phyloP scores from a whole-genome alignment of 2,329 filamentous ascomycete species.

The Exophiala aquamarina region DNA sequence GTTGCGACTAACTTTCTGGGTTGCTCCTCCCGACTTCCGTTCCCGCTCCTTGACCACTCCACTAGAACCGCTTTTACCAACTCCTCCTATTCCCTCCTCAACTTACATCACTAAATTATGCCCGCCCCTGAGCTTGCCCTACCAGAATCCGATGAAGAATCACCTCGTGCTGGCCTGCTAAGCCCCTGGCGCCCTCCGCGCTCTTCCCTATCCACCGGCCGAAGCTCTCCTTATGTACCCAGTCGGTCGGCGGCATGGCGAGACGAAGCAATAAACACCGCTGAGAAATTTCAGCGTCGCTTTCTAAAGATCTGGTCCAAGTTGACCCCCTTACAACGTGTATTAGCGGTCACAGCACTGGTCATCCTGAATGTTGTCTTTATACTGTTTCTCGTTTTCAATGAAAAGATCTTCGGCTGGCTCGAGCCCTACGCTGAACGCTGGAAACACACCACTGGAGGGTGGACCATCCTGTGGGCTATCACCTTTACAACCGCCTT shows the following conservation, averaged over 20 bases:
- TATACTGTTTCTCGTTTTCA: constrained; percentile 74
- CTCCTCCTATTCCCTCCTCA: neutral
- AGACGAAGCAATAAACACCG: constrained; percentile 40
- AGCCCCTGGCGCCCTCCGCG: constrained; percentile 54
- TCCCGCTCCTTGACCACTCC: neutral
- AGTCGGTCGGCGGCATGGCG: constrained; percentile 34
- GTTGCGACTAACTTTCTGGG: too few species aligned
- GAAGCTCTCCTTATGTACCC: constrained; percentile 39
- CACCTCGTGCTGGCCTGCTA: constrained; percentile 34
- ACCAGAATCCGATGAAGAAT: constrained; percentile 28
- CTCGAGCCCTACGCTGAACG: constrained; percentile 70
- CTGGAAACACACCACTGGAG: constrained; percentile 72
- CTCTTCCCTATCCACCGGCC: constrained; percentile 34
- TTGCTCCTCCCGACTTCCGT: neutral
- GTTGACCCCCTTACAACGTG: constrained; percentile 58
- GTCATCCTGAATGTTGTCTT: constrained; percentile 55
- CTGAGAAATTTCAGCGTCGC: constrained; percentile 35
- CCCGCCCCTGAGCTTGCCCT: constrained; percentile 17
- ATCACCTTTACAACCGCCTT: constrained; percentile 76
- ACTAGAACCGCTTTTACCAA: neutral
- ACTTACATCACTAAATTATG: constrained; percentile 2
- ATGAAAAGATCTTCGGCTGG: constrained; percentile 73
- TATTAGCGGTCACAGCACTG: constrained; percentile 54
- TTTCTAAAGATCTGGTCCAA: constrained; percentile 36
- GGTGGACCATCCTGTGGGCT: constrained; percentile 73